phyloP scores from a whole-genome alignment of 345 rosid species.

The Euphorbia pulcherrima region DNA sequence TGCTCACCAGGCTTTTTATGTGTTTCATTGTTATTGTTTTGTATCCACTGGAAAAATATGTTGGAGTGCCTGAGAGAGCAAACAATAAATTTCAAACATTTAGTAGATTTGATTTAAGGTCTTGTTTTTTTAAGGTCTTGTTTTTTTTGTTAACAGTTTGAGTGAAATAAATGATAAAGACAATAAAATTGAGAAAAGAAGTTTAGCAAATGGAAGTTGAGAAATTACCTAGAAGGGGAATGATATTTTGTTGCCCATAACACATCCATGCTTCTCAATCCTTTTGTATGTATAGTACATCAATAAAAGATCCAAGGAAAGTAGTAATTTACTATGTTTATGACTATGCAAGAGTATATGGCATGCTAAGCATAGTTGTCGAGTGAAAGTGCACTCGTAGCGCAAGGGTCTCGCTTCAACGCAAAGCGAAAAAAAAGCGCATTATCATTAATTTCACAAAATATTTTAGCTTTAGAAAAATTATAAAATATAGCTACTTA shows the following conservation, averaged over 20 bases:
- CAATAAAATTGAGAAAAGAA: neutral
- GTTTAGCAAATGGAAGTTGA: neutral
- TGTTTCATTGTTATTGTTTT: neutral
- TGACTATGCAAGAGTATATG: neutral
- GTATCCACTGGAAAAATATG: neutral
- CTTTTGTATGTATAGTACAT: neutral
- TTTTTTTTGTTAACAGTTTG: neutral
- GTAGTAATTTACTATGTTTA: neutral
- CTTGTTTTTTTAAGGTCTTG: neutral
- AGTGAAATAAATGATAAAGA: neutral
- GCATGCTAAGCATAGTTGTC: too few relatives aligned
- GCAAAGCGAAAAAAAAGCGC: too few relatives aligned
- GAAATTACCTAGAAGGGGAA: neutral
- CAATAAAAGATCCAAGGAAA: neutral
- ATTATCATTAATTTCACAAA: too few relatives aligned
- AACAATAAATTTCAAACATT: neutral
- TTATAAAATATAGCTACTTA: too few relatives aligned
- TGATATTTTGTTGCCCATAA: neutral
- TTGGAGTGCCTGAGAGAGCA: neutral
- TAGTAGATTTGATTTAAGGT: neutral
- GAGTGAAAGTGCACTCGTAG: too few relatives aligned
- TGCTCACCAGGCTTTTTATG: neutral
- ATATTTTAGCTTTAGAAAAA: too few relatives aligned
- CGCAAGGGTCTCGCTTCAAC: too few relatives aligned
- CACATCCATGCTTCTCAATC: neutral